Evolutionary conservation across 2,329 filamentous ascomycete genomes (phyloP).

Genomic region (Mycosphaerella sp.): DNA sequence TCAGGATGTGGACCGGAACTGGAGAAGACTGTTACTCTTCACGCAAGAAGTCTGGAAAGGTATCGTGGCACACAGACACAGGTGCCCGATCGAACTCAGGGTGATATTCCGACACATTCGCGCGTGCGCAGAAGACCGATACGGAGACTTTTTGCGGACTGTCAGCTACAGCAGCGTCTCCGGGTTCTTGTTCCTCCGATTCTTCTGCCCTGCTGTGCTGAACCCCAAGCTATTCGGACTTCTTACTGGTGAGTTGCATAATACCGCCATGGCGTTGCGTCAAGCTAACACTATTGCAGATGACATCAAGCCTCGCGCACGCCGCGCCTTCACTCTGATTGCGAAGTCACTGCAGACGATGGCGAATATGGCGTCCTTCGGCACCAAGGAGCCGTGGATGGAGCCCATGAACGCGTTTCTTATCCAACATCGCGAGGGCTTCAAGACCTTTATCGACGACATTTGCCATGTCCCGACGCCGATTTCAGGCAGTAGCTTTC

Average conservation of each 20-base stretch:
- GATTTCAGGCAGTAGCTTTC: conserved; percentile 45
- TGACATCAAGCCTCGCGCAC: conserved; percentile 73
- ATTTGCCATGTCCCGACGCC: conserved; percentile 78
- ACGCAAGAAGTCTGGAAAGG: conserved; percentile 82
- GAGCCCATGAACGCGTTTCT: conserved; percentile 95
- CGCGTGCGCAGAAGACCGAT: conserved; percentile 88
- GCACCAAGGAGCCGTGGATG: conserved; percentile 97
- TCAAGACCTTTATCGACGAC: conserved; percentile 81
- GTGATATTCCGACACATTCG: conserved; percentile 85
- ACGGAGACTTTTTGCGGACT: conserved; percentile 83
- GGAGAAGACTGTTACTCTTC: conserved; percentile 66
- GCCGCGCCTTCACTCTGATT: conserved; percentile 83
- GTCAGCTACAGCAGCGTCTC: conserved; percentile 92
- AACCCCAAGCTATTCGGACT: conserved; percentile 92
- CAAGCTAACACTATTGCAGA: conserved; percentile 47
- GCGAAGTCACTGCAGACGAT: conserved; percentile 88
- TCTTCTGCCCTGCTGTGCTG: conserved; percentile 92
- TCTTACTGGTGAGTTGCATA: conserved; percentile 53
- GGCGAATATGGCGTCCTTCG: conserved; percentile 84
- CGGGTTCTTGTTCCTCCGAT: conserved; percentile 87
- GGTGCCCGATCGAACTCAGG: conserved; percentile 73
- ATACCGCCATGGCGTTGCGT: not conserved
- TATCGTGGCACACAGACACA: conserved; percentile 67
- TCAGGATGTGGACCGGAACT: conserved; percentile 76
- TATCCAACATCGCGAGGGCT: conserved; percentile 64